A percentile compares a stretch with the other conserved stretches of the same genome.
Evolutionary conservation across 2,329 filamentous ascomycete species (phyloP).

Genomic region (Neoarthrinium moseri): DNA sequence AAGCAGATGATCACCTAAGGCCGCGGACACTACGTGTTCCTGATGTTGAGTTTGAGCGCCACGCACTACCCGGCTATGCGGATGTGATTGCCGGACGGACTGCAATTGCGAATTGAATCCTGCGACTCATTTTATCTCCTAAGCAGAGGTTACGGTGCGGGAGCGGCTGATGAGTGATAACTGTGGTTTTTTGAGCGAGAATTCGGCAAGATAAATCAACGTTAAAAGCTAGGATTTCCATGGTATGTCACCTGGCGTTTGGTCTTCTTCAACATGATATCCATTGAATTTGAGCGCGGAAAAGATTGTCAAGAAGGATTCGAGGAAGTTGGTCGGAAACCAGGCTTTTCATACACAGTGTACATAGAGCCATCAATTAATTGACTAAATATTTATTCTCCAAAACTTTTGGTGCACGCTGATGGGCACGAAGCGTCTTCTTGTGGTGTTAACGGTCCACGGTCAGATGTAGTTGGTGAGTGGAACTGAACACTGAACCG

Average conservation of each 20-base stretch:
- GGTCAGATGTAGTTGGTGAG: too few relatives aligned
- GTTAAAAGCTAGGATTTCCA: too few relatives aligned
- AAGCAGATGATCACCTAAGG: constrained; percentile 40
- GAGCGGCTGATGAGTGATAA: not conserved
- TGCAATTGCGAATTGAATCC: constrained; percentile 1
- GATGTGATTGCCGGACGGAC: constrained; percentile 9
- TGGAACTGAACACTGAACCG: too few relatives aligned
- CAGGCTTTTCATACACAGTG: too few relatives aligned
- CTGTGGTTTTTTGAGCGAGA: not conserved
- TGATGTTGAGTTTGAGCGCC: constrained; percentile 26
- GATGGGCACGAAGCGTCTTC: too few relatives aligned
- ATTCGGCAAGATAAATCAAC: not conserved
- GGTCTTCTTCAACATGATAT: constrained; percentile 1
- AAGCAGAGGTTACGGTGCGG: not conserved
- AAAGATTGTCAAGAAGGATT: too few relatives aligned
- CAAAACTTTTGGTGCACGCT: too few relatives aligned
- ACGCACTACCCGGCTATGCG: constrained; percentile 34
- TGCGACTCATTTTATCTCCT: not conserved
- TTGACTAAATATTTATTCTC: too few relatives aligned
- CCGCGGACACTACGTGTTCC: constrained; percentile 38
- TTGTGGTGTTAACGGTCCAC: too few relatives aligned
- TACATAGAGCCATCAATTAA: too few relatives aligned
- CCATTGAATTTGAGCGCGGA: not conserved
- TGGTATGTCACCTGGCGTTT: too few relatives aligned
- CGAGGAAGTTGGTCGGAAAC: too few relatives aligned